Evolutionary conservation across 441 rosid genomes (phyloP).

Genomic region (Adansonia madagascariensis): DNA sequence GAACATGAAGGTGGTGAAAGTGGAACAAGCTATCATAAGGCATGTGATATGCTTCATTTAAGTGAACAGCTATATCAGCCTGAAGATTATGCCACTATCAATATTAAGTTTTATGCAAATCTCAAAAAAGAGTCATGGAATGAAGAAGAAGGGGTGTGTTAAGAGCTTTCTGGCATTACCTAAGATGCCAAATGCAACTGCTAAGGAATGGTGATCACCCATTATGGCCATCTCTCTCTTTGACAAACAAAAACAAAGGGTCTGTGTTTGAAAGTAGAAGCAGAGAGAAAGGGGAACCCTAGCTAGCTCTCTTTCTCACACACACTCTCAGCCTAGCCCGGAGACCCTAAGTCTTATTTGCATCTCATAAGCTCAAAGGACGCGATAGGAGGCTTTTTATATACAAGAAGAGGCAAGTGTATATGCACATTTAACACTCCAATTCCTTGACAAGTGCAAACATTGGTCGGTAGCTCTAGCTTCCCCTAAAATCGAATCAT

Average conservation of each 20-base stretch:
- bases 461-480: conserved; percentile 53
- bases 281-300: conserved; percentile 42
- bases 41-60: too few relatives aligned
- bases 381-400: conserved; percentile 15
- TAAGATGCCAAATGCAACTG: conserved; percentile 62
- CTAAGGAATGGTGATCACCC: conserved; percentile 30
- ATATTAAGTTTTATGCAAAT: background rate
- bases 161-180: conserved; percentile 48
- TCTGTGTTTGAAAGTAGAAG: conserved; percentile 13
- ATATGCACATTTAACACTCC: conserved; percentile 50
- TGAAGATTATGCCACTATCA: background rate
- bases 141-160: background rate
- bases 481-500: conserved; percentile 45
- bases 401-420: background rate
- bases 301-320: conserved; percentile 29
- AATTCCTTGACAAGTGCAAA: conserved; percentile 75
- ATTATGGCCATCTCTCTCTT: conserved; percentile 25
- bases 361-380: conserved; percentile 22
- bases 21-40: background rate
- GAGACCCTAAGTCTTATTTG: too few relatives aligned
- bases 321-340: background rate
- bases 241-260: background rate
- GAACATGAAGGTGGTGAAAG: too few relatives aligned
- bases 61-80: too few relatives aligned
- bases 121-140: background rate